Base-by-base conservation (phyloP, 2,329 filamentous ascomycete genomes). In the Madurella mycetomatis region DNA sequence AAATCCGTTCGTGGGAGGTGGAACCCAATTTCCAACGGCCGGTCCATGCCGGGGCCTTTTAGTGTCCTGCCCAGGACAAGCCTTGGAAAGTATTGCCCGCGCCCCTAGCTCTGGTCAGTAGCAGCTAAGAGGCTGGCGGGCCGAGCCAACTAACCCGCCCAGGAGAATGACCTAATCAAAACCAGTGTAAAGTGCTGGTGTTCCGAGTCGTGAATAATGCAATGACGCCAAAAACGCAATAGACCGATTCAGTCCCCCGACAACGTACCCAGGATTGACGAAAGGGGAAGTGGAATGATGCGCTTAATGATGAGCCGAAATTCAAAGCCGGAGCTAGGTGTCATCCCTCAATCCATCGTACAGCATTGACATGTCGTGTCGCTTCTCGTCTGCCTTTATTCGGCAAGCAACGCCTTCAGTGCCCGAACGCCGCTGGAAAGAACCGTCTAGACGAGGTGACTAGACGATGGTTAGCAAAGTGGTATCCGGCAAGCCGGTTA, bases 41-140 rank as follows among this genome's bases (percentile, higher is more conserved):
- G 49, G 44, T 31, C 19, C 50, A 53, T 51, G 18, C n/a, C 16
- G 17, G 54, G 59, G 58, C 60, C 60, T 62, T 64, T 63, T 61
- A 30, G 37, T 37, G 62, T 63, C 62, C 45, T 64, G 60, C 61
- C 59, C 54, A 62, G 61, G 61, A 64, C 61, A 34, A 56, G 30
- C 9, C 9, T 9, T 11, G 31, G 37, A n/a, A 16, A 56, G 49
- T 41, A n/a, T 25, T 45, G 41, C 30, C 41, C 11, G 46, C 31
- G 12, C 11, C 34, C 34, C 34, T 37, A 9, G 11, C 4, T 37
- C 34, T 11, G 11, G 34, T 37, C 13, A 37, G 34, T 9, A 15
- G 34, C 9, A 11, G 9, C 11, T 5, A 37, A 11, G 34, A 12
- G 4, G 13, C 11, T 37, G 13, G 9, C 9, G 13, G 13, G 34